Evolutionary conservation across 2,329 filamentous ascomycete genomes (phyloP).

Genomic region (Cyphellophora attinorum): DNA sequence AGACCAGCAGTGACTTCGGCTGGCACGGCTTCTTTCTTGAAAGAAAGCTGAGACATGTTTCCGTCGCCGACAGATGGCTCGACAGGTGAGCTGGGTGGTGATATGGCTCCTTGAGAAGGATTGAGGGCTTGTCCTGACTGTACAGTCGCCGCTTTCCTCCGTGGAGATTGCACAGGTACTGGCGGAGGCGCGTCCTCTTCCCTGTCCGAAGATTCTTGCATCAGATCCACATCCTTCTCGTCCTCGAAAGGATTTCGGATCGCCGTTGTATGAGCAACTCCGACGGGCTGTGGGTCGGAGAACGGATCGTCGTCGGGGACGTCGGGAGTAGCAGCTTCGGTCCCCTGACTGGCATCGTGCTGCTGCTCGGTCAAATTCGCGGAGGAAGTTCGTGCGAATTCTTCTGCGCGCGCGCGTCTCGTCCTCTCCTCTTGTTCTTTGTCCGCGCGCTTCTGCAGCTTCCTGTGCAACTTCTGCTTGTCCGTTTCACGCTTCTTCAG

Average conservation of each 20-base stretch:
- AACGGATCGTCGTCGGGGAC: conserved; percentile 7
- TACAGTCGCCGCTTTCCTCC: conserved; percentile 11
- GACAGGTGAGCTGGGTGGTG: conserved; percentile 35
- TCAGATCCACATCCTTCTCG: conserved; percentile 17
- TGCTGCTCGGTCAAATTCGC: background rate
- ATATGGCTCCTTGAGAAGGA: conserved; percentile 28
- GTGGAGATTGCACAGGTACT: conserved; percentile 14
- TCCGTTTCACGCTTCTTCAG: conserved; percentile 67
- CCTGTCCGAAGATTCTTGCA: conserved; percentile 10
- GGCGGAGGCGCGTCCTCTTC: conserved; percentile 13
- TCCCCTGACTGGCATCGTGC: too few relatives aligned
- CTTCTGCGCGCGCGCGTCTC: conserved; percentile 5
- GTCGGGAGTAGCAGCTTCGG: background rate
- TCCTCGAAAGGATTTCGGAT: conserved; percentile 20
- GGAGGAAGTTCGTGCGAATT: conserved; percentile 4
- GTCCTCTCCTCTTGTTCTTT: conserved; percentile 43
- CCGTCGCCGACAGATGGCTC: conserved; percentile 38
- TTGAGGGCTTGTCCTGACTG: conserved; percentile 5
- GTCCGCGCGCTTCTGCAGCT: conserved; percentile 37
- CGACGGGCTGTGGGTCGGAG: conserved; percentile 6
- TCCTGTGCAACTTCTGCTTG: conserved; percentile 49
- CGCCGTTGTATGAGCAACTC: conserved; percentile 2
- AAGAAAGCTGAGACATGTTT: conserved; percentile 44
- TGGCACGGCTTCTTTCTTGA: conserved; percentile 40
- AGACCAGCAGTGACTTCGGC: conserved; percentile 44